phyloP scores from a whole-genome alignment of 2,329 filamentous ascomycete genomes.

The Zasmidium angulare region DNA sequence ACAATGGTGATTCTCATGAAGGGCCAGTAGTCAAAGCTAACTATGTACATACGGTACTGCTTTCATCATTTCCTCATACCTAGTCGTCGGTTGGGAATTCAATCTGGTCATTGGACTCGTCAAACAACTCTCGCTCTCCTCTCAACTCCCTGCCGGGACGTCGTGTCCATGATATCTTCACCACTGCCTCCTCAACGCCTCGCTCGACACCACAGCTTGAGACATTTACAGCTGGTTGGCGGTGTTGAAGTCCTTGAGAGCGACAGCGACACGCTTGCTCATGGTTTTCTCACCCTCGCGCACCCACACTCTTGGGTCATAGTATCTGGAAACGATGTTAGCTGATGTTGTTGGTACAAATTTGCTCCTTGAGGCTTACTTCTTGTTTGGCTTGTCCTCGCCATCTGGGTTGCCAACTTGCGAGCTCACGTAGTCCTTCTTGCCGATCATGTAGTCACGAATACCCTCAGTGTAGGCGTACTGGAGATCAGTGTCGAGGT shows the following conservation, averaged over 20 bases:
- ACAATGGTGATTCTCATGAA: not conserved
- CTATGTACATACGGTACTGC: not conserved
- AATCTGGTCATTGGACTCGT: not conserved
- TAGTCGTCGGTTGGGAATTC: not conserved
- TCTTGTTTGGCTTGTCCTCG: constrained; percentile 99
- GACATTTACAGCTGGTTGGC: constrained; percentile 67
- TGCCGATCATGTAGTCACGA: constrained; percentile 89
- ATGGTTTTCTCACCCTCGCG: constrained; percentile 98
- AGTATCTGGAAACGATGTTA: constrained; percentile 38
- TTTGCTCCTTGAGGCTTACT: constrained; percentile 40
- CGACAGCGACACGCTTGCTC: constrained; percentile 74
- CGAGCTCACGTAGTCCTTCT: constrained; percentile 88
- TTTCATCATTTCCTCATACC: not conserved
- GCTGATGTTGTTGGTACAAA: not conserved
- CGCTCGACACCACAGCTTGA: not conserved
- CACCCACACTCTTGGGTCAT: constrained; percentile 87
- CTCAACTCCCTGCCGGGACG: not conserved
- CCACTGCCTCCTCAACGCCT: constrained; percentile 1
- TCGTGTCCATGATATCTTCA: no score
- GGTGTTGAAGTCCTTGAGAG: constrained; percentile 89
- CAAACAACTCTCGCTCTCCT: not conserved
- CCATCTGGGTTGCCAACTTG: constrained; percentile 95
- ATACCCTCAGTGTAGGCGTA: constrained; percentile 90
- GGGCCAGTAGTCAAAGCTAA: not conserved
- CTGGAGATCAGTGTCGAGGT: constrained; percentile 97